phyloP scores from a whole-genome alignment of 1,139 yeast genomes.

The Hyphopichia fennica region DNA sequence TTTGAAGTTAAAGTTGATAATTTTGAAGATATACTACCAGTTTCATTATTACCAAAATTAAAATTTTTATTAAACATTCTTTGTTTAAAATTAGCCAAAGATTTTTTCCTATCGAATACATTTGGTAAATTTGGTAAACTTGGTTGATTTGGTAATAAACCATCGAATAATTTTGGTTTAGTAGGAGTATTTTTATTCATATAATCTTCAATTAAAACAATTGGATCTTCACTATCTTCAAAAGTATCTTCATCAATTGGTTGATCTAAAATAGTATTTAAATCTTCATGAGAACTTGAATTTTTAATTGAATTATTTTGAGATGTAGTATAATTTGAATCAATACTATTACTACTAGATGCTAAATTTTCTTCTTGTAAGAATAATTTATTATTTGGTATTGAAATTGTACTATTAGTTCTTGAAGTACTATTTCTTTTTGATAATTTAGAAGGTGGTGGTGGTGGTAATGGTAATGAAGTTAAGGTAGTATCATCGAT shows the following conservation, averaged over 20 bases:
- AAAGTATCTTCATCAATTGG: slow-evolving; percentile 21
- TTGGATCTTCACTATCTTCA: slow-evolving; percentile 45
- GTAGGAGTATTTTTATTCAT: slow-evolving; percentile 15
- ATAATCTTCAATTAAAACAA: slow-evolving; percentile 54
- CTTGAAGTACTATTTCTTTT: background rate
- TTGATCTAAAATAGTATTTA: slow-evolving; percentile 7
- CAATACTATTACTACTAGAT: background rate
- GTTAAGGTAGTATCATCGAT: slow-evolving; percentile 63
- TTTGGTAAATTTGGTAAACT: background rate
- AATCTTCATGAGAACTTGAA: slow-evolving; percentile 5
- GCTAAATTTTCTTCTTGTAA: slow-evolving; percentile 1
- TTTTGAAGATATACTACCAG: slow-evolving; percentile 2
- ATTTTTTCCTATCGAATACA: slow-evolving; percentile 27
- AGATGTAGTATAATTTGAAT: background rate
- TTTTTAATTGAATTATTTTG: background rate
- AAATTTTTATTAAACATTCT: slow-evolving; percentile 11
- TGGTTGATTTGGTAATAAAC: background rate
- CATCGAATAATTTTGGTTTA: background rate
- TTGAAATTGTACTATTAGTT: background rate
- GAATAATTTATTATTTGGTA: background rate
- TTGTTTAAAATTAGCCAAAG: slow-evolving; percentile 42
- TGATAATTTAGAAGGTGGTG: slow-evolving; percentile 24
- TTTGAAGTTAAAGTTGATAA: background rate
- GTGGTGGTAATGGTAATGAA: slow-evolving; percentile 68
- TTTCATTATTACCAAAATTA: slow-evolving; percentile 1